Base-by-base conservation (phyloP, 768 basidiomycete genomes). In the Auriscalpium orientale region DNA sequence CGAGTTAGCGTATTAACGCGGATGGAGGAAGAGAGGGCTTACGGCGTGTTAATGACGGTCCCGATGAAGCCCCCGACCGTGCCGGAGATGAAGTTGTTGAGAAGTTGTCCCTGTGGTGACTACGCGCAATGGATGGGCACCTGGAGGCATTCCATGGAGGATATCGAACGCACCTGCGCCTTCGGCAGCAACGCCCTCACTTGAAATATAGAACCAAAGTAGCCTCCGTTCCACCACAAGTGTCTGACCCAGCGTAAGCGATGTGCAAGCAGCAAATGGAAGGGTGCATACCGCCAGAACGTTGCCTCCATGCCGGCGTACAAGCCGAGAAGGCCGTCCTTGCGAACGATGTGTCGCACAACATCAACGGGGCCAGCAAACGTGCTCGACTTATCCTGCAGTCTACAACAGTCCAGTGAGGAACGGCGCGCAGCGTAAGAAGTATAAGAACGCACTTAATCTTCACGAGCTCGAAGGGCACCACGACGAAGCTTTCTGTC, bases 261-360 rank as follows among this genome's bases (percentile, higher is more conserved):
- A 56, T 43, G 40, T 34, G 7, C 3, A 15, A 33, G 38, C 8
- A 38, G 37, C 48, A 35, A 28, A 45, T 44, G 47, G n/a, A 46
- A 52, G n/a, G 35, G 43, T 18, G 51, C 73, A 37, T 54, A 90
- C 91, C 95, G 82, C 95, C 95, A 98, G 74, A 98, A 95, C 2
- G 95, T 98, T 12, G 92, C 82, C 68, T 98, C 97, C 89, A 98
- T 95, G 37, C 97, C 95, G 21, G 83, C 83, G 66, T 98, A 98
- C 22, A 98, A 72, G 18, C 92, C 95, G 0, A 98, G 72, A 4
- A 89, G 50, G 33, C 95, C 95, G 36, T 91, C 85, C 57, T 85
- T 87, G 63, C 69, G 77, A 49, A 97, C 69, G 33, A 93, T 76
- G 62, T 91, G 84, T 61, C 79, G 85, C 16, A 99, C 80, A 15